Conservation (phyloP, 2,329 filamentous ascomycete species). For the Penicillium sp. region DNA sequence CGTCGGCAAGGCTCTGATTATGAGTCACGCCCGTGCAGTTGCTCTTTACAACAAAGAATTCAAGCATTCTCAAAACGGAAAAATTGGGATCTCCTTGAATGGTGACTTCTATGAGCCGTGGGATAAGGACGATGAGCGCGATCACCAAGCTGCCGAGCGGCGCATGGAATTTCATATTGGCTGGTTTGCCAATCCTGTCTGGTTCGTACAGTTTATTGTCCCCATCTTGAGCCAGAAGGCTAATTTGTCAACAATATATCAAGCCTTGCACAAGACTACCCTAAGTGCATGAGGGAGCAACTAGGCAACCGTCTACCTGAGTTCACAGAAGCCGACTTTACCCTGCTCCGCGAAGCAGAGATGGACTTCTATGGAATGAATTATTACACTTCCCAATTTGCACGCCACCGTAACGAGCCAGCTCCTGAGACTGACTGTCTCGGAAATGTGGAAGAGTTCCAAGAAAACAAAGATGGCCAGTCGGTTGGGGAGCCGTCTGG, state of each 20-base stretch:
- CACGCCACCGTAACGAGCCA: constrained; percentile 25
- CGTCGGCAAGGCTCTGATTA: constrained; percentile 32
- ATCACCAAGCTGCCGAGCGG: constrained; percentile 30
- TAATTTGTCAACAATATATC: background rate
- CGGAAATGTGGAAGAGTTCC: constrained; percentile 29
- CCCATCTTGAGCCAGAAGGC: background rate
- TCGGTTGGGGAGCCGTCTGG: constrained; percentile 30
- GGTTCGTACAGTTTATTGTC: constrained; percentile 16
- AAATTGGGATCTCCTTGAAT: constrained; percentile 29
- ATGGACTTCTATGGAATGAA: constrained; percentile 36
- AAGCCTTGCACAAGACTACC: constrained; percentile 28
- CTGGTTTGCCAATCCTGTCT: constrained; percentile 36
- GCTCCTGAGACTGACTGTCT: constrained; percentile 29
- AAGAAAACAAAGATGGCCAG: constrained; percentile 28
- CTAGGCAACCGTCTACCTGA: constrained; percentile 28
- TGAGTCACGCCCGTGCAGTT: constrained; percentile 32
- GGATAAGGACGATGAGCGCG: constrained; percentile 24
- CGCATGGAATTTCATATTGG: constrained; percentile 35
- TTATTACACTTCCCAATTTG: constrained; percentile 34
- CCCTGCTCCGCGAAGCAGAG: constrained; percentile 25
- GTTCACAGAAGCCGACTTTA: constrained; percentile 26
- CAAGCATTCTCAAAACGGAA: constrained; percentile 24
- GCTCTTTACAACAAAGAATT: constrained; percentile 29
- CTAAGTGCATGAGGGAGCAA: constrained; percentile 28
- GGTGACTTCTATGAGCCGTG: constrained; percentile 35